Conservation (phyloP, 2,329 filamentous ascomycete genomes). For the Stachybotrys echinatus region DNA sequence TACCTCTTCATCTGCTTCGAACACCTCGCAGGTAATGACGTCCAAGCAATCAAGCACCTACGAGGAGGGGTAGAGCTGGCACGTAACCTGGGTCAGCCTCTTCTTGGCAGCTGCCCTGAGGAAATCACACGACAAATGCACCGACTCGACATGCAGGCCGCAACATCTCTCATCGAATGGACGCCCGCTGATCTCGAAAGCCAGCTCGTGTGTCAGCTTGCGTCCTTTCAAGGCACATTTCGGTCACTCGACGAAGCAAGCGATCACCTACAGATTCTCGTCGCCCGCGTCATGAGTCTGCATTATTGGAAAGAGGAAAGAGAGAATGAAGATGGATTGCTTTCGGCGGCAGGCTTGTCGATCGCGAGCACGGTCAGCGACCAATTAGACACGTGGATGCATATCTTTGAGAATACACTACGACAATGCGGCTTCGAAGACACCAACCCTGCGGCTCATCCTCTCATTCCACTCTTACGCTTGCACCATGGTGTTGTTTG, state of each 20-base stretch:
- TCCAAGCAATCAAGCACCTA: constrained; percentile 29
- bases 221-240: constrained; percentile 12
- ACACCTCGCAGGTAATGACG: constrained; percentile 25
- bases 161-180: constrained; percentile 26
- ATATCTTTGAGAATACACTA: constrained; percentile 18
- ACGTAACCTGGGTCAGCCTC: constrained; percentile 11
- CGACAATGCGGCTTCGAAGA: constrained; percentile 8
- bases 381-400: constrained; percentile 19
- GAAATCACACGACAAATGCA: constrained; percentile 26
- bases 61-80: constrained; percentile 25
- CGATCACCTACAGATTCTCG: constrained; percentile 23
- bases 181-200: constrained; percentile 21
- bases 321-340: not conserved
- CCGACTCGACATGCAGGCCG: constrained; percentile 30
- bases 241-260: constrained; percentile 24
- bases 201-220: constrained; percentile 8
- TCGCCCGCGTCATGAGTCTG: constrained; percentile 22
- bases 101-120: not conserved
- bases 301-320: constrained; percentile 9
- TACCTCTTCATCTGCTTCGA: constrained; percentile 34
- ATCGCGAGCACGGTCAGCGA: constrained; percentile 8
- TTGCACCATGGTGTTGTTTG: constrained; percentile 23
- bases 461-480: constrained; percentile 20
- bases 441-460: constrained; percentile 6
- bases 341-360: too few species aligned